Percentiles rank a stretch among this genome's conserved stretches.
Conservation (phyloP, 2,329 filamentous ascomycete species). For the Cercospora sp. region DNA sequence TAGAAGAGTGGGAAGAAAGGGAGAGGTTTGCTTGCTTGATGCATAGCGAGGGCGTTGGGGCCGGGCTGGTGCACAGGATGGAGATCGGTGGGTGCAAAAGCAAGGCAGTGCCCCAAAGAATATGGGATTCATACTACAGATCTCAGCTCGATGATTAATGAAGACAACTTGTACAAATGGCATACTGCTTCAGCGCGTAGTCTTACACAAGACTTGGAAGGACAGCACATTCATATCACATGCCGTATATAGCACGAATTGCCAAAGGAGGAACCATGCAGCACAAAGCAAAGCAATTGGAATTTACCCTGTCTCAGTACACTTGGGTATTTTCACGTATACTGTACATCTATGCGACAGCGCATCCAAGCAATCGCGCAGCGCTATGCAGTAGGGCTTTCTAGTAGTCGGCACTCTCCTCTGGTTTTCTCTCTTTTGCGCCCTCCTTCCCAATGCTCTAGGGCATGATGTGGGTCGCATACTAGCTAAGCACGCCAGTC, state of each 20-base stretch:
- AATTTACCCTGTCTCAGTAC: background rate
- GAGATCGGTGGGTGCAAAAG: background rate
- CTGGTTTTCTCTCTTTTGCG: background rate
- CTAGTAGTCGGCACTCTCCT: background rate
- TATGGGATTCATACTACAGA: background rate
- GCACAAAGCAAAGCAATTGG: background rate
- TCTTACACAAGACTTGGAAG: background rate
- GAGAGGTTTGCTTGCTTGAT: background rate
- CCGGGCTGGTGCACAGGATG: background rate
- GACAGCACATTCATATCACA: background rate
- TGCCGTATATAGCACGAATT: background rate
- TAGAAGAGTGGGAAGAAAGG: background rate
- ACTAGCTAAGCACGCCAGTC: background rate
- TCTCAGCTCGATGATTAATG: background rate
- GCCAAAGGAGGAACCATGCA: background rate
- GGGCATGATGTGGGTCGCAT: background rate
- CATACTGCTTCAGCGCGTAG: background rate
- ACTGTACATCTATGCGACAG: constrained; percentile 8
- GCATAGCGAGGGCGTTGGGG: background rate
- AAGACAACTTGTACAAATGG: background rate
- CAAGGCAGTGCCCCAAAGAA: background rate
- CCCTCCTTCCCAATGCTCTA: constrained; percentile 1
- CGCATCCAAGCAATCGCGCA: background rate
- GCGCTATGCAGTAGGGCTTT: constrained; percentile 8
- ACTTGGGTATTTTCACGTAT: background rate